A percentile compares a stretch with the other conserved stretches of the same genome.
phyloP scores from a whole-genome alignment of 2,329 filamentous ascomycete genomes.

The Nannizziopsis arthrosporioides region DNA sequence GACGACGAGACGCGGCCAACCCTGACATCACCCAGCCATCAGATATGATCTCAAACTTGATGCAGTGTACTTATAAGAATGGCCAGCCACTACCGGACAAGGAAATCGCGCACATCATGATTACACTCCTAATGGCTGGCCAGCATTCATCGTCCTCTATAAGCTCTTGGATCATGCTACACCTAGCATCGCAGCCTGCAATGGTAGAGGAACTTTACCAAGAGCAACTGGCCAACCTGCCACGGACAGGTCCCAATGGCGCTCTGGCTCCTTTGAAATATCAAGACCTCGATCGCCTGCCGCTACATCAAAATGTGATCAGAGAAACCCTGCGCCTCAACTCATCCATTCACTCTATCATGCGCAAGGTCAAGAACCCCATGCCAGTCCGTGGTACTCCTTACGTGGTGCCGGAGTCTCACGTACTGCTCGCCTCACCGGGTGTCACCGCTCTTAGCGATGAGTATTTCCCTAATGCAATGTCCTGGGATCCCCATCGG shows the following conservation, averaged over 20 bases:
- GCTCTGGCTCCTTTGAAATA: constrained; percentile 48
- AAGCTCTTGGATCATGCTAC: constrained; percentile 66
- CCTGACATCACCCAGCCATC: constrained; percentile 38
- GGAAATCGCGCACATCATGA: constrained; percentile 78
- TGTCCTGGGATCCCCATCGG: constrained; percentile 50
- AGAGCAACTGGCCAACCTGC: constrained; percentile 50
- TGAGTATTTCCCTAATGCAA: constrained; percentile 50
- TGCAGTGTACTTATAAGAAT: constrained; percentile 64
- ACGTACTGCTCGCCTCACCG: constrained; percentile 70
- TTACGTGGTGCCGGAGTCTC: constrained; percentile 65
- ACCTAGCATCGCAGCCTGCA: constrained; percentile 57
- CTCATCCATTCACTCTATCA: constrained; percentile 59
- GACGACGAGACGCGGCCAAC: constrained; percentile 38
- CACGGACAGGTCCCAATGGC: constrained; percentile 21
- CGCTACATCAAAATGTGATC: constrained; percentile 52
- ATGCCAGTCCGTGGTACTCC: constrained; percentile 44
- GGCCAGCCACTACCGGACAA: constrained; percentile 57
- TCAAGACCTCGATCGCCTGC: constrained; percentile 48
- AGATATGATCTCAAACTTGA: constrained; percentile 70
- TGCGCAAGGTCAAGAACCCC: constrained; percentile 60
- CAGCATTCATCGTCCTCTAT: constrained; percentile 71
- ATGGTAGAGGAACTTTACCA: constrained; percentile 59
- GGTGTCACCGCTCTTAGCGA: constrained; percentile 51
- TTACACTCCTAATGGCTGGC: constrained; percentile 71
- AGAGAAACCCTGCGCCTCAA: constrained; percentile 63